These are phyloP conservation scores for Cryptosporidium felis DNA, from an alignment of 169 alveolate species.

Conservation along the genomic window DNA sequence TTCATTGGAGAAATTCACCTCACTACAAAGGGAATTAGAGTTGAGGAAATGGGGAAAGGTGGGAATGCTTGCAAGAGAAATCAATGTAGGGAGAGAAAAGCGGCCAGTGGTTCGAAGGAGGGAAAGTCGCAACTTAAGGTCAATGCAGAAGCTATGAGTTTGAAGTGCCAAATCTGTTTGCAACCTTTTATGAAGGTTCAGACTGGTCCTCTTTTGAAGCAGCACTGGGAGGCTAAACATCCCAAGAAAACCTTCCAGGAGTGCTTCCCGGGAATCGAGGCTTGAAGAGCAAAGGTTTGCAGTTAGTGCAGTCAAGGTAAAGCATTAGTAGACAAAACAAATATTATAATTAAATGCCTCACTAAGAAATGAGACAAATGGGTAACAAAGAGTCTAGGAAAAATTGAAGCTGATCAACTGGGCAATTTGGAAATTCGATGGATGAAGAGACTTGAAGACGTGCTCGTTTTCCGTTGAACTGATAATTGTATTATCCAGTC, in stretches of 20 bases:
- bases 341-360: no score
- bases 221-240: conserved; percentile 72
- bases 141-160: conserved; percentile 69
- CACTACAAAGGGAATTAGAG: neutral
- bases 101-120: conserved; percentile 21
- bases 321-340: no score
- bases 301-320: no score
- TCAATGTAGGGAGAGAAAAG: conserved; percentile 65
- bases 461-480: conserved; percentile 10
- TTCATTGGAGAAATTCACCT: neutral
- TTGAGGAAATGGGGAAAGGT: conserved; percentile 60
- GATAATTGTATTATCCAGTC: conserved; percentile 35
- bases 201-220: conserved; percentile 57
- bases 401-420: conserved; percentile 10
- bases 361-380: no score
- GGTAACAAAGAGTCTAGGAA: neutral
- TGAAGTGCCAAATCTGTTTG: conserved; percentile 49
- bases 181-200: conserved; percentile 71
- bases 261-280: conserved; percentile 47
- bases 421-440: conserved; percentile 43
- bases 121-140: conserved; percentile 69
- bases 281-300: no score
- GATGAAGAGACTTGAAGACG: conserved; percentile 16
- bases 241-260: conserved; percentile 51
- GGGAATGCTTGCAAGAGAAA: conserved; percentile 69